These are phyloP conservation scores for Phialophora macrospora DNA, from an alignment of 2,329 filamentous ascomycete species.

Conservation along the genomic window DNA sequence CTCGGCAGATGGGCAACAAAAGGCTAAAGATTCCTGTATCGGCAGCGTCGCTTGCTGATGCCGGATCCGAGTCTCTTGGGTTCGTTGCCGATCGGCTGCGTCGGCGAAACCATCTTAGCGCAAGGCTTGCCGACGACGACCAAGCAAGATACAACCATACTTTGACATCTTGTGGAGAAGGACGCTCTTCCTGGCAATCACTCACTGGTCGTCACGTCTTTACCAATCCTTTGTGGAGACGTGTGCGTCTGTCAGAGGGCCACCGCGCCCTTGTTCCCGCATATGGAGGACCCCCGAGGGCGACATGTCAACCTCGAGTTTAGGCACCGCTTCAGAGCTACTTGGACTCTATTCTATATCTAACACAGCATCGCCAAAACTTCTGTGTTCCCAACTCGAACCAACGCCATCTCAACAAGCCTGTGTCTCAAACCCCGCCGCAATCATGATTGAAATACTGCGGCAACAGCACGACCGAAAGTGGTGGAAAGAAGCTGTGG, in stretches of 20 bases:
- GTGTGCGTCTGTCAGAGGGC: not conserved
- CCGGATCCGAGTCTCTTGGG: not conserved
- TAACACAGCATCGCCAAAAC: not conserved
- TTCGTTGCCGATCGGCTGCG: constrained; percentile 2
- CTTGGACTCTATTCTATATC: not conserved
- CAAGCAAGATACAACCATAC: not conserved
- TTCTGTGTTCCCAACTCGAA: not conserved
- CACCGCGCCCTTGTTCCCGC: not conserved
- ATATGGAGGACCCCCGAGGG: not conserved
- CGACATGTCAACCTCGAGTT: not conserved
- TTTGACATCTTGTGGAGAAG: not conserved
- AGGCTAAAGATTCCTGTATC: constrained; percentile 8
- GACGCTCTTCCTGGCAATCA: not conserved
- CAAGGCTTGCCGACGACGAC: constrained; percentile 1
- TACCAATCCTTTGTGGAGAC: not conserved
- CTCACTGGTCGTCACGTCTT: not conserved
- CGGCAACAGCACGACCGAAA: constrained; percentile 12
- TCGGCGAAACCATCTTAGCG: not conserved
- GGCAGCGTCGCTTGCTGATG: constrained; percentile 13
- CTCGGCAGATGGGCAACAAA: not conserved
- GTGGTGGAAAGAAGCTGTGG: constrained; percentile 67
- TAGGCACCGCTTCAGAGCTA: not conserved
- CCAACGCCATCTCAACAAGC: not conserved
- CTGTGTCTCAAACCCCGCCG: not conserved
- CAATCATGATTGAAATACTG: not conserved